phyloP scores from a whole-genome alignment of 202 grass and related monocot species.

The Setaria viridis region DNA sequence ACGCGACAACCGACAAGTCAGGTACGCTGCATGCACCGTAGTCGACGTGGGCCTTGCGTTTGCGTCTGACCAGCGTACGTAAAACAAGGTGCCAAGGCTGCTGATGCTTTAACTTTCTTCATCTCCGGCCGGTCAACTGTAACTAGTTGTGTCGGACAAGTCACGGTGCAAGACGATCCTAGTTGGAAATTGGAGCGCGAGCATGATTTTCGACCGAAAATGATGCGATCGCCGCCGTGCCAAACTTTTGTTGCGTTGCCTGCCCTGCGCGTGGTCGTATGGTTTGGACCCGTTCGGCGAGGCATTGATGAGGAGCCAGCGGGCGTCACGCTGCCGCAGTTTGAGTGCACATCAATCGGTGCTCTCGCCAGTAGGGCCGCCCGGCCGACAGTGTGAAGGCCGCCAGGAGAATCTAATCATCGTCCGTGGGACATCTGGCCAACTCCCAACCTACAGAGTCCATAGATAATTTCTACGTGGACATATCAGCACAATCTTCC shows the following conservation, averaged over 20 bases:
- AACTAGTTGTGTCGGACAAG: neutral
- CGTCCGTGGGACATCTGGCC: neutral
- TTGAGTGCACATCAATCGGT: slow-evolving; percentile 8
- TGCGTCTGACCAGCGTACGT: neutral
- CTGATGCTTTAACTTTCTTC: no score
- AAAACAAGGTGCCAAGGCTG: neutral
- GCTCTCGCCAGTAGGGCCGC: neutral
- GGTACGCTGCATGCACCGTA: neutral
- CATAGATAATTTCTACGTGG: no score
- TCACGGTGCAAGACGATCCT: neutral
- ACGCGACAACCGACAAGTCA: neutral
- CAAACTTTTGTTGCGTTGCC: neutral
- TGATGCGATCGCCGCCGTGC: neutral
- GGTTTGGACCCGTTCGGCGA: neutral
- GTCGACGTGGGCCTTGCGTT: neutral
- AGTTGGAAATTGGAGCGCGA: neutral
- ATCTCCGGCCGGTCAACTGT: neutral
- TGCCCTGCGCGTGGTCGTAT: neutral
- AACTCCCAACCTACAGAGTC: no score
- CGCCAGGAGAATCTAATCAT: slow-evolving; percentile 45
- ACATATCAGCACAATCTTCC: no score
- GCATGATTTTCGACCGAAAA: no score
- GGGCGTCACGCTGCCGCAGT: slow-evolving; percentile 3
- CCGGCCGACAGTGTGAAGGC: slow-evolving; percentile 27
- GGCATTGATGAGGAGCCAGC: neutral